These are phyloP conservation scores for Alternaria alternata DNA, from an alignment of 2,329 filamentous ascomycete species.

Conservation along the genomic window DNA sequence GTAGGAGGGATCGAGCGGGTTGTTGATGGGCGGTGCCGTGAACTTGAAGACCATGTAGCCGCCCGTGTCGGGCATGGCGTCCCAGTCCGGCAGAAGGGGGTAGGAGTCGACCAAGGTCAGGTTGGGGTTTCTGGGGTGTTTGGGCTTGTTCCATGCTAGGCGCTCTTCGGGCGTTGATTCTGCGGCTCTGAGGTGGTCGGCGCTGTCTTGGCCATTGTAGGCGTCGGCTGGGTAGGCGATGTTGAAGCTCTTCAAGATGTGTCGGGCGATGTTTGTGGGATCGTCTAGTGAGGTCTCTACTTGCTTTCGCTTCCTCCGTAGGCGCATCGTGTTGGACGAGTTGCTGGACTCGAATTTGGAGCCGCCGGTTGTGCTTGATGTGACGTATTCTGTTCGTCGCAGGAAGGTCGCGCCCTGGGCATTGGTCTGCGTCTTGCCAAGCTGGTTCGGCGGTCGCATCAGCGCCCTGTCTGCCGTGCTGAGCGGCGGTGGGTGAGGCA, in stretches of 20 bases:
- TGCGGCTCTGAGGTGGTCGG: conserved; percentile 62
- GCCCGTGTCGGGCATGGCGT: conserved; percentile 66
- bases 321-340: conserved; percentile 55
- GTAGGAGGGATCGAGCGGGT: conserved; percentile 56
- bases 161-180: conserved; percentile 62
- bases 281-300: conserved; percentile 60
- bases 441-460: conserved; percentile 80
- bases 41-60: conserved; percentile 69
- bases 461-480: conserved; percentile 87
- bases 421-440: conserved; percentile 82
- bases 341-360: conserved; percentile 62
- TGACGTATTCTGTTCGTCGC: conserved; percentile 94
- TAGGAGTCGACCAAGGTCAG: conserved; percentile 67
- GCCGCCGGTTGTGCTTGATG: conserved; percentile 56
- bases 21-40: conserved; percentile 64
- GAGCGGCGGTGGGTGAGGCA: conserved; percentile 72
- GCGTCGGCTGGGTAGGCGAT: conserved; percentile 69
- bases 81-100: conserved; percentile 68
- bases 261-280: conserved; percentile 67
- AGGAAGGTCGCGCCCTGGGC: conserved; percentile 89
- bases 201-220: conserved; percentile 72
- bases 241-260: conserved; percentile 70
- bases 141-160: conserved; percentile 67
- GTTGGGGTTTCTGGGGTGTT: conserved; percentile 66
- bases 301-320: conserved; percentile 48